Evolutionary conservation across 805 yeast genomes (phyloP).

Genomic region (Metschnikowia amazonensis): DNA sequence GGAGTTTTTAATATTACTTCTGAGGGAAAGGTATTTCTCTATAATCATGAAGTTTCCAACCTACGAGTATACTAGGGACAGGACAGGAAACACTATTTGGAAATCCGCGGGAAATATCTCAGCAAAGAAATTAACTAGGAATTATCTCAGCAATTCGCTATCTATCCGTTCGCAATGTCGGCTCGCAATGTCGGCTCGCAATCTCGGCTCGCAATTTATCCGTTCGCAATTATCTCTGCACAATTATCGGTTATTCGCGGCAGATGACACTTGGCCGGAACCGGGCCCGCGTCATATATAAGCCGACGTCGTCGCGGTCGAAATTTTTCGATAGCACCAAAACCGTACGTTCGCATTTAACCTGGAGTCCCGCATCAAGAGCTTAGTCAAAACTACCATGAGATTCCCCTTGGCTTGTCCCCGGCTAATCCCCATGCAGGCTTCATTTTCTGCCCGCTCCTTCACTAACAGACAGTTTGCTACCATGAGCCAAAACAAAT

Average conservation of each 20-base stretch:
- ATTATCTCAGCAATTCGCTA: too few relatives aligned
- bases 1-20: conserved; percentile 18
- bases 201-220: too few relatives aligned
- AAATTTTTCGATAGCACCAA: conserved; percentile 1
- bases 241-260: conserved; percentile 17
- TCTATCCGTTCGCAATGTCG: too few relatives aligned
- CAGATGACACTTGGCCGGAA: conserved; percentile 9
- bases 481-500: conserved; percentile 21
- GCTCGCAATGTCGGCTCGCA: too few relatives aligned
- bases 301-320: not conserved
- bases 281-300: conserved; percentile 4
- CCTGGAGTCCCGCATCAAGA: too few relatives aligned
- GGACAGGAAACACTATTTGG: too few relatives aligned
- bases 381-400: too few relatives aligned
- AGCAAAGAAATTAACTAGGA: too few relatives aligned
- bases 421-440: too few relatives aligned
- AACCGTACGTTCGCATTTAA: conserved; percentile 3
- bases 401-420: not conserved
- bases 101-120: too few relatives aligned
- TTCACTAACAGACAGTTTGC: conserved; percentile 13
- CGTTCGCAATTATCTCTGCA: too few relatives aligned
- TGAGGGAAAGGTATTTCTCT: conserved; percentile 24
- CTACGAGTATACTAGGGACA: conserved; percentile 24
- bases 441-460: not conserved
- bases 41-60: conserved; percentile 31